These are phyloP conservation scores for Backusella parvicylindrica DNA, from an alignment of 192 early-diverging fungal species.

Conservation along the genomic window DNA sequence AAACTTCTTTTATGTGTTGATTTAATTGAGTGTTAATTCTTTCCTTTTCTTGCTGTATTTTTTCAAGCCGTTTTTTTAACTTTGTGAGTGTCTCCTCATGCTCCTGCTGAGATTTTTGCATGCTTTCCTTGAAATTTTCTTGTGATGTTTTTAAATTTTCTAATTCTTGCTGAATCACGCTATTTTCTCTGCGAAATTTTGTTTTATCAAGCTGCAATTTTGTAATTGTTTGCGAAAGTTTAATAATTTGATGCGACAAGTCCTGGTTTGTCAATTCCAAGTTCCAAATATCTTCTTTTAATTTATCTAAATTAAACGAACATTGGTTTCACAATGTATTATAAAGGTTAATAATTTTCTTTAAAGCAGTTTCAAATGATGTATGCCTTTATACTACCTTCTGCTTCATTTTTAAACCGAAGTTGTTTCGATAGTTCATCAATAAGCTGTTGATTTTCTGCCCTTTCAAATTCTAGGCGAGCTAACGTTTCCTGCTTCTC, in stretches of 20 bases:
- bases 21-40: slow-evolving; percentile 59
- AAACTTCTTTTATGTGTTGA: slow-evolving; percentile 49
- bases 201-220: slow-evolving; percentile 19
- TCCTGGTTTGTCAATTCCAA: slow-evolving; percentile 33
- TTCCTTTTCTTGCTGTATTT: slow-evolving; percentile 41
- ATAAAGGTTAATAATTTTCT: background rate
- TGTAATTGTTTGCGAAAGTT: slow-evolving; percentile 22
- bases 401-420: slow-evolving; percentile 19
- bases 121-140: slow-evolving; percentile 11
- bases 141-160: slow-evolving; percentile 17
- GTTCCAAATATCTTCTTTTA: slow-evolving; percentile 33
- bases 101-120: slow-evolving; percentile 7
- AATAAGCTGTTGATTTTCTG: slow-evolving; percentile 13
- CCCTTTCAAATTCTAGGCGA: slow-evolving; percentile 16
- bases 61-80: slow-evolving; percentile 53
- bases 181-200: slow-evolving; percentile 18
- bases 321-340: background rate
- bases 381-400: slow-evolving; percentile 13
- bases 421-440: slow-evolving; percentile 23
- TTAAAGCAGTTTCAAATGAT: background rate
- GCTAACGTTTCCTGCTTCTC: slow-evolving; percentile 27
- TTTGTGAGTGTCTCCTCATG: slow-evolving; percentile 24
- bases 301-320: slow-evolving; percentile 14
- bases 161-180: slow-evolving; percentile 11
- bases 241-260: slow-evolving; percentile 16